Evolutionary conservation across 1,139 yeast species (phyloP).

Genomic region (Debaryomycetaceae sp.): DNA sequence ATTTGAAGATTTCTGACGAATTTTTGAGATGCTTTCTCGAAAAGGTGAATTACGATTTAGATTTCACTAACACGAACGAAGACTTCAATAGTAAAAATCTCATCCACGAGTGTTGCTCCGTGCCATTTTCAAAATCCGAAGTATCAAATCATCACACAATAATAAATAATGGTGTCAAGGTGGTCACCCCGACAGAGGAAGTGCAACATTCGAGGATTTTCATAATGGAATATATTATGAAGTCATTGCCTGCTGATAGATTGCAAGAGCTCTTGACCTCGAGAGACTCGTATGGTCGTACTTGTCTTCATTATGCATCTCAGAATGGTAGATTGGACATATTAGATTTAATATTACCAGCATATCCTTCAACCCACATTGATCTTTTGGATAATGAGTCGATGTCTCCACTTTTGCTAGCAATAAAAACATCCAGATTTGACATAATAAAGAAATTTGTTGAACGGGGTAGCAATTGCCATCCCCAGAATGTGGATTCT

Average conservation of each 20-base stretch:
- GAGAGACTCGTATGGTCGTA: slow-evolving; percentile 70
- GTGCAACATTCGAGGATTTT: slow-evolving; percentile 41
- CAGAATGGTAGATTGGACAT: slow-evolving; percentile 61
- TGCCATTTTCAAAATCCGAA: slow-evolving; percentile 31
- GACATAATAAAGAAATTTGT: slow-evolving; percentile 45
- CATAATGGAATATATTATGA: slow-evolving; percentile 33
- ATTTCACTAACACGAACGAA: slow-evolving; percentile 34
- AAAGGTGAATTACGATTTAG: slow-evolving; percentile 40
- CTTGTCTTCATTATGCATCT: slow-evolving; percentile 86
- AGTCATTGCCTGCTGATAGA: slow-evolving; percentile 17
- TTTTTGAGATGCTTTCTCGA: slow-evolving; percentile 45
- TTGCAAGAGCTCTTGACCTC: slow-evolving; percentile 28
- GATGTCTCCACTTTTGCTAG: slow-evolving; percentile 75
- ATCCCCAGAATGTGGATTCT: slow-evolving; percentile 49
- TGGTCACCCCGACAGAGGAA: slow-evolving; percentile 37
- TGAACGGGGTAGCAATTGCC: slow-evolving; percentile 52
- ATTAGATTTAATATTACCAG: slow-evolving; percentile 40
- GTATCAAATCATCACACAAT: slow-evolving; percentile 31
- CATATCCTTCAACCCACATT: slow-evolving; percentile 34
- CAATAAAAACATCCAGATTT: slow-evolving; percentile 68
- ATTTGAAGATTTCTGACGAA: slow-evolving; percentile 46
- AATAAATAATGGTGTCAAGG: slow-evolving; percentile 46
- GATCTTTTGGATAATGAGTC: slow-evolving; percentile 68
- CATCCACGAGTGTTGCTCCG: slow-evolving; percentile 46
- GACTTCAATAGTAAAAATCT: slow-evolving; percentile 41